phyloP scores from a whole-genome alignment of 2,329 filamentous ascomycete genomes.

The Colletotrichum brevisporum region DNA sequence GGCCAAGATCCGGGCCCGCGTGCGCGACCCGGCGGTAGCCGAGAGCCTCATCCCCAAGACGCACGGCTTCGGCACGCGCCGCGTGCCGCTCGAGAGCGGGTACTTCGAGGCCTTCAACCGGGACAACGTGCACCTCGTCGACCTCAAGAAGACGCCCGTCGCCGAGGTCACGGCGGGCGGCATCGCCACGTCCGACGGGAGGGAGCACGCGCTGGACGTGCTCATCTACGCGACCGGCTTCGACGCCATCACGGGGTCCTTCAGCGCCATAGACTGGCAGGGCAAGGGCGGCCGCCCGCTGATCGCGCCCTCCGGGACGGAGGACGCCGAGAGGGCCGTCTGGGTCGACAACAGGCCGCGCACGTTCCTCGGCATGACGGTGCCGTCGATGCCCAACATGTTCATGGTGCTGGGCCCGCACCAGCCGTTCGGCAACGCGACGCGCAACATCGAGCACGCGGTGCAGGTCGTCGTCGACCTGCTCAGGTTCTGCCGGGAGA shows the following conservation, averaged over 20 bases:
- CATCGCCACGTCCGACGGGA: conserved; percentile 61
- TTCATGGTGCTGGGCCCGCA: conserved; percentile 61
- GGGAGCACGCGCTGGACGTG: conserved; percentile 61
- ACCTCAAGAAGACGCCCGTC: conserved; percentile 69
- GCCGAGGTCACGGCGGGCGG: conserved; percentile 59
- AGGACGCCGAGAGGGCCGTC: conserved; percentile 47
- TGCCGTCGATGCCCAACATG: conserved; percentile 62
- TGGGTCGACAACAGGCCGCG: conserved; percentile 52
- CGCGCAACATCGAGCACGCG: conserved; percentile 58
- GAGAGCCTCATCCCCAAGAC: conserved; percentile 68
- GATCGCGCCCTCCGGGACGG: conserved; percentile 10
- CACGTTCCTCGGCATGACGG: conserved; percentile 58
- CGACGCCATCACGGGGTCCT: conserved; percentile 43
- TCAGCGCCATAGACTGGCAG: conserved; percentile 52
- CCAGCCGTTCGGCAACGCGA: conserved; percentile 59
- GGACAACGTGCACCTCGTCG: conserved; percentile 70
- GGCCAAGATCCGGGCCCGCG: conserved; percentile 60
- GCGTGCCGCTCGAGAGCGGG: conserved; percentile 72
- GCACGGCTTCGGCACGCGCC: conserved; percentile 44
- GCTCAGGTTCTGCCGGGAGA: conserved; percentile 50
- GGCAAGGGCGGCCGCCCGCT: conserved; percentile 44
- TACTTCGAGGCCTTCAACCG: conserved; percentile 72
- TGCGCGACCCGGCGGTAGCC: conserved; percentile 65
- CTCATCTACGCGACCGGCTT: conserved; percentile 42
- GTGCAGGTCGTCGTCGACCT: conserved; percentile 55